phyloP scores from a whole-genome alignment of 169 alveolate species.

The Theileria orientalis region DNA sequence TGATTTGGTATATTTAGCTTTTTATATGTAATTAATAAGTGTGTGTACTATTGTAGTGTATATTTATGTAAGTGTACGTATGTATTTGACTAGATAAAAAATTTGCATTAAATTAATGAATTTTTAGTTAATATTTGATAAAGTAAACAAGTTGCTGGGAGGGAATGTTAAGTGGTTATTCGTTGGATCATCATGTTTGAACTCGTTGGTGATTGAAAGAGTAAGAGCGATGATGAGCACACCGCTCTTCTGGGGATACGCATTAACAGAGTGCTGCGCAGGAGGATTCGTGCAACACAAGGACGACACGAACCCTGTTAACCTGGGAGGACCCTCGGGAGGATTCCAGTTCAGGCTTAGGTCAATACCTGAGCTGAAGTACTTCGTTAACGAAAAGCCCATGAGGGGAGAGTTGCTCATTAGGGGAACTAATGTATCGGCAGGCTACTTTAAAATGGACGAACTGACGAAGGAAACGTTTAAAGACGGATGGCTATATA shows the following conservation, averaged over 20 bases:
- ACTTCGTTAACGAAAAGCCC: conserved; percentile 75
- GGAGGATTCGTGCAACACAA: conserved; percentile 74
- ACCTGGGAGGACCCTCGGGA: conserved; percentile 87
- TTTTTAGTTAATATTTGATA: conserved; percentile 67
- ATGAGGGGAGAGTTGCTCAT: conserved; percentile 92
- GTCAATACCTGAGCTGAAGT: conserved; percentile 91
- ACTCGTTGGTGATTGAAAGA: conserved; percentile 78
- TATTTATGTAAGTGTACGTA: too few species aligned
- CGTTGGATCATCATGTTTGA: conserved; percentile 89
- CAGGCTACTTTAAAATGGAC: conserved; percentile 89
- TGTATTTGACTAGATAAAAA: neutral
- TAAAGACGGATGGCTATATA: conserved; percentile 88
- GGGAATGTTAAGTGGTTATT: conserved; percentile 85
- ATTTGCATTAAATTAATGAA: neutral
- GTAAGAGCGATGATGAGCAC: conserved; percentile 79
- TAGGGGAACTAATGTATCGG: conserved; percentile 82
- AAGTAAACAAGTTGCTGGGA: conserved; percentile 85
- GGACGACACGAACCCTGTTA: conserved; percentile 71
- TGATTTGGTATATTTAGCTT: too few species aligned
- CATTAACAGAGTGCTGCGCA: conserved; percentile 91
- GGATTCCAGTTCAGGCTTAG: conserved; percentile 79
- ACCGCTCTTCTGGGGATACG: conserved; percentile 90
- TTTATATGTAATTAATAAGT: too few species aligned
- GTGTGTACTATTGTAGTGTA: too few species aligned
- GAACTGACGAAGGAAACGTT: conserved; percentile 84